Evolutionary conservation across 2,329 filamentous ascomycete species (phyloP).

Genomic region (Alternaria longipes): DNA sequence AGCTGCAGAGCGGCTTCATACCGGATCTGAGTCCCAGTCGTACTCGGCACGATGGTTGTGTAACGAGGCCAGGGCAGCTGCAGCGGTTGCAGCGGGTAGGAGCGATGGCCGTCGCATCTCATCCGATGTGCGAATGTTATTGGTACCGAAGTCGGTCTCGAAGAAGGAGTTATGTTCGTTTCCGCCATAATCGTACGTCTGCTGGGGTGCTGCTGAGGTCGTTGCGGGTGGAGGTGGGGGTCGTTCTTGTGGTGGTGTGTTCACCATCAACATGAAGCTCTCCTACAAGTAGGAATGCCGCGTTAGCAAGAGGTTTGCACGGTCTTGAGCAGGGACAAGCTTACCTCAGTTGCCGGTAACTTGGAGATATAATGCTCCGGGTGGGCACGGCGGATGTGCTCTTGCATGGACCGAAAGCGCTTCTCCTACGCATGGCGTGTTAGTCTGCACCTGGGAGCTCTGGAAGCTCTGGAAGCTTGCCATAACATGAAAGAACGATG

Average conservation of each 20-base stretch:
- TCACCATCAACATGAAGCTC: conserved; percentile 97
- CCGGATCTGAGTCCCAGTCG: conserved; percentile 52
- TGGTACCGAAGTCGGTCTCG: conserved; percentile 71
- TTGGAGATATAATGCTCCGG: conserved; percentile 98
- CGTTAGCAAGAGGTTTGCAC: conserved; percentile 11
- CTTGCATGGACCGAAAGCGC: conserved; percentile 97
- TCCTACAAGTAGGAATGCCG: conserved; percentile 58
- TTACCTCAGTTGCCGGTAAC: conserved; percentile 86
- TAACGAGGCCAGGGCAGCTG: conserved; percentile 86
- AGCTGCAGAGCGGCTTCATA: conserved; percentile 31
- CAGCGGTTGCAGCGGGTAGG: conserved; percentile 77
- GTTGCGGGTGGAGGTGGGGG: conserved; percentile 59
- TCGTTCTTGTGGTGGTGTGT: conserved; percentile 80
- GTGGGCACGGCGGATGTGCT: conserved; percentile 97
- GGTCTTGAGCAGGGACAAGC: not conserved
- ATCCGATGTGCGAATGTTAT: conserved; percentile 73
- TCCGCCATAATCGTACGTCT: conserved; percentile 56
- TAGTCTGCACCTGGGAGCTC: conserved; percentile 18
- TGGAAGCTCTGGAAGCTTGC: conserved; percentile 12
- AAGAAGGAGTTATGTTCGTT: conserved; percentile 72
- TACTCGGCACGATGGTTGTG: conserved; percentile 79
- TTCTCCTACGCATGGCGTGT: conserved; percentile 74
- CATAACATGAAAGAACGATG: conserved; percentile 13
- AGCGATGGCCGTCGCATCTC: conserved; percentile 72
- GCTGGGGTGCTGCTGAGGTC: conserved; percentile 46